Evolutionary conservation across 2,329 filamentous ascomycete species (phyloP).

Genomic region (Ramularia endophylla): DNA sequence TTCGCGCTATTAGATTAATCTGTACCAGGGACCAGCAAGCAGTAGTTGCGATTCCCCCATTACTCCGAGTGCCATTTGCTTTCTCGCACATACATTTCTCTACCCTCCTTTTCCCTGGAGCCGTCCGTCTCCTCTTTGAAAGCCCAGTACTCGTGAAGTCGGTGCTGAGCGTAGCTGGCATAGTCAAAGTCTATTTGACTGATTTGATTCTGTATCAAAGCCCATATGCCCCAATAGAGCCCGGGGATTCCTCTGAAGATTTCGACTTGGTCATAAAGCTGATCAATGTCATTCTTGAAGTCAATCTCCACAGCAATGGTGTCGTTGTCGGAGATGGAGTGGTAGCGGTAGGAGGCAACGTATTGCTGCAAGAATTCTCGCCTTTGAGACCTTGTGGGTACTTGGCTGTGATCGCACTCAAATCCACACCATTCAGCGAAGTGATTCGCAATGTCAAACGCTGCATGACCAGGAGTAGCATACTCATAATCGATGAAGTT

Average conservation of each 20-base stretch:
- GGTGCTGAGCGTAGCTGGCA: slow-evolving; percentile 76
- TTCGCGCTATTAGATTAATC: neutral
- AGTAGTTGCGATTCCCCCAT: neutral
- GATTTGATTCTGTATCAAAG: slow-evolving; percentile 87
- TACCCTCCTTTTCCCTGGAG: slow-evolving; percentile 47
- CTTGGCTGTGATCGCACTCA: slow-evolving; percentile 79
- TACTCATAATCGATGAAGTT: slow-evolving; percentile 99
- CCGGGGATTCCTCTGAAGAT: slow-evolving; percentile 82
- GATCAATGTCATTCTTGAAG: slow-evolving; percentile 58
- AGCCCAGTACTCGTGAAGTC: slow-evolving; percentile 86
- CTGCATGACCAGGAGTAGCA: slow-evolving; percentile 84
- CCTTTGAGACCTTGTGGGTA: slow-evolving; percentile 73
- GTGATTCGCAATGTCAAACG: slow-evolving; percentile 96
- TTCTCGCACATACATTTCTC: slow-evolving; percentile 68
- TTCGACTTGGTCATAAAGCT: slow-evolving; percentile 76
- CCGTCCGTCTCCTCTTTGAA: slow-evolving; percentile 74
- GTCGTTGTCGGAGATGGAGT: slow-evolving; percentile 37
- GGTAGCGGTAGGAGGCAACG: slow-evolving; percentile 59
- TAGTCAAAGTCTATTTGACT: slow-evolving; percentile 98
- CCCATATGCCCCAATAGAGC: slow-evolving; percentile 91
- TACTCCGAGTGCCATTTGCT: slow-evolving; percentile 56
- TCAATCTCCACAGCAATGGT: slow-evolving; percentile 40
- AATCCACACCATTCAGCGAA: slow-evolving; percentile 98
- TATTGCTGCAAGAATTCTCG: slow-evolving; percentile 80
- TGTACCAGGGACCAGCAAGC: neutral